phyloP scores from a whole-genome alignment of 176 grass and related monocot species.

The Elymus sibiricus region DNA sequence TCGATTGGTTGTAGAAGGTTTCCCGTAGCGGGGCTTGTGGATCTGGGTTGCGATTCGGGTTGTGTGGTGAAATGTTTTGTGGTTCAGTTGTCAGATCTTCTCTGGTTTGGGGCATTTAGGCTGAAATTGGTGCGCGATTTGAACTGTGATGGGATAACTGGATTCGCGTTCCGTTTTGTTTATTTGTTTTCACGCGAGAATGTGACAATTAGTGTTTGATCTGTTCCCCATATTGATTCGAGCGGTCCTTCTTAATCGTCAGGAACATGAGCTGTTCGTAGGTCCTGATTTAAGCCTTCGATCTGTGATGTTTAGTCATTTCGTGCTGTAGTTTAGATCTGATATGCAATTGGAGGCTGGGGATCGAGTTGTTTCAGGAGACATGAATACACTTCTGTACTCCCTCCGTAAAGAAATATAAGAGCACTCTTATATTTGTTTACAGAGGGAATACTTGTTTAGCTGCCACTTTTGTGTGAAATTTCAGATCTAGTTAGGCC shows the following conservation, averaged over 20 bases:
- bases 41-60: neutral
- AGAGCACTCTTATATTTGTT: too few species aligned
- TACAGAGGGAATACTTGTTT: too few species aligned
- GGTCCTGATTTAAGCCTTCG: neutral
- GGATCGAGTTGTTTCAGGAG: neutral
- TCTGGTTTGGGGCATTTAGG: neutral
- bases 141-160: neutral
- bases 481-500: neutral
- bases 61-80: neutral
- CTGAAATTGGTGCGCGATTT: neutral
- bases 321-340: neutral
- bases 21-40: neutral
- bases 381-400: too few species aligned
- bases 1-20: neutral
- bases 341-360: neutral
- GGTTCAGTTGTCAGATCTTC: neutral
- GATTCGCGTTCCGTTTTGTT: neutral
- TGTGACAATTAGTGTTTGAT: neutral
- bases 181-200: neutral
- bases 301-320: neutral
- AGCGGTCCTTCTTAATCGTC: neutral
- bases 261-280: neutral
- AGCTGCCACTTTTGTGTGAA: neutral
- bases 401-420: too few species aligned
- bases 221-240: neutral